A percentile compares a stretch with the other conserved stretches of the same genome.
phyloP scores from a whole-genome alignment of 305 asterid species.

The Solanum chacoense region DNA sequence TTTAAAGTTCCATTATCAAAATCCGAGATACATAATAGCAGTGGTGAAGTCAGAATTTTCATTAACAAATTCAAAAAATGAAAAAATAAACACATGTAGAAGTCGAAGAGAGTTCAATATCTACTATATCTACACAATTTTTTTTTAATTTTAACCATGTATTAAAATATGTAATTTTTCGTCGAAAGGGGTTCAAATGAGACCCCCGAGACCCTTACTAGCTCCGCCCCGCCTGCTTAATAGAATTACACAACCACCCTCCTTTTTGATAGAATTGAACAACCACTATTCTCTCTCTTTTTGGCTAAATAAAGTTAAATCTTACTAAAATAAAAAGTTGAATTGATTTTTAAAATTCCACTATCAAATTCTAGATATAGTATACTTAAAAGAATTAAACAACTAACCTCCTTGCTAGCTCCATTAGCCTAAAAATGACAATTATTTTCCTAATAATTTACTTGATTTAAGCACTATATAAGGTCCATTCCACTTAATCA shows the following conservation, averaged over 20 bases:
- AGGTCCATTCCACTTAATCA: background rate
- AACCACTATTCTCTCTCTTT: constrained; percentile 43
- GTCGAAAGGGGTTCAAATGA: background rate
- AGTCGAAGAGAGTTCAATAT: background rate
- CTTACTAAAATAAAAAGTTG: background rate
- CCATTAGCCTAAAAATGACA: background rate
- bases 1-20: background rate
- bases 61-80: background rate
- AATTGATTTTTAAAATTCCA: background rate
- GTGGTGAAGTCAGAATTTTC: background rate
- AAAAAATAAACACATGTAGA: background rate
- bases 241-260: background rate
- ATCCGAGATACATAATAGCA: background rate
- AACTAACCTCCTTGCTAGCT: constrained; percentile 12
- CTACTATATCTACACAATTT: too few species aligned
- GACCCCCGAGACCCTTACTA: background rate
- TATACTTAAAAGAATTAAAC: constrained; percentile 4
- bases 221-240: background rate
- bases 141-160: background rate
- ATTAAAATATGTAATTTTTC: background rate
- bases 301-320: background rate
- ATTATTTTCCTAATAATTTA: background rate
- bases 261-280: constrained; percentile 6
- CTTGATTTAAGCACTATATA: background rate
- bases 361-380: background rate